Conservation (phyloP, 495 filamentous ascomycete genomes). For the Penicillium goetzii region DNA sequence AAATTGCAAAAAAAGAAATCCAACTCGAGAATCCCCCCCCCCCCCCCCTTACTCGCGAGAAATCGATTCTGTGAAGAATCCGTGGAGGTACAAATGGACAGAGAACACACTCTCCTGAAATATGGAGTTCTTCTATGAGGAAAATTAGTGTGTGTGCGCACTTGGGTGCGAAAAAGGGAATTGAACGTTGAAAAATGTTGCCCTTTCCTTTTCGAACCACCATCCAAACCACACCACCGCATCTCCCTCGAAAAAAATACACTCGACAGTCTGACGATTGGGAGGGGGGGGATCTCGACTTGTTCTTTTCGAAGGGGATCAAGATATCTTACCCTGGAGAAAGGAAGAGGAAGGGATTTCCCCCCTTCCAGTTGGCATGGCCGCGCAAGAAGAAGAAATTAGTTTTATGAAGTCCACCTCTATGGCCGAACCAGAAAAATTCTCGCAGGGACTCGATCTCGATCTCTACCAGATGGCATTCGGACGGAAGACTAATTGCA, state of each 20-base stretch:
- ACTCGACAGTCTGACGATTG: slow-evolving; percentile 16
- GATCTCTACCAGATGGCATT: slow-evolving; percentile 56
- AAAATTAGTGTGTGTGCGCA: slow-evolving; percentile 27
- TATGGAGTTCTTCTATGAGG: slow-evolving; percentile 29
- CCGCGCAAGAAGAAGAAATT: slow-evolving; percentile 52
- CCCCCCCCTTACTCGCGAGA: slow-evolving; percentile 27
- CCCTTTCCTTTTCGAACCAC: slow-evolving; percentile 7
- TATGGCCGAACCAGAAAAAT: slow-evolving; percentile 47
- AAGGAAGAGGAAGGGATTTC: neutral
- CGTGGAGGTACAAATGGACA: slow-evolving; percentile 37
- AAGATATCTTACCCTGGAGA: neutral
- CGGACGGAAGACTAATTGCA: slow-evolving; percentile 62
- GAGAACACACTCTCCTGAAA: slow-evolving; percentile 36
- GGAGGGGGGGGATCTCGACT: neutral
- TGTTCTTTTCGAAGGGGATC: neutral
- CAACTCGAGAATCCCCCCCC: slow-evolving; percentile 14
- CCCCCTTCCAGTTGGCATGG: slow-evolving; percentile 18
- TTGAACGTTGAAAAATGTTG: slow-evolving; percentile 3
- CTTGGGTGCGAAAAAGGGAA: slow-evolving; percentile 16
- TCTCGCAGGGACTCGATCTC: slow-evolving; percentile 36
- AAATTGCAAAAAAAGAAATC: slow-evolving; percentile 22
- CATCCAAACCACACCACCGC: slow-evolving; percentile 14
- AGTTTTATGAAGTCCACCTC: slow-evolving; percentile 75
- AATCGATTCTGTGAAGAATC: slow-evolving; percentile 27
- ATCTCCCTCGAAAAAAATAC: slow-evolving; percentile 8